phyloP scores from a whole-genome alignment of 192 early-diverging fungal species.

The Lunasporangiospora selenospora region DNA sequence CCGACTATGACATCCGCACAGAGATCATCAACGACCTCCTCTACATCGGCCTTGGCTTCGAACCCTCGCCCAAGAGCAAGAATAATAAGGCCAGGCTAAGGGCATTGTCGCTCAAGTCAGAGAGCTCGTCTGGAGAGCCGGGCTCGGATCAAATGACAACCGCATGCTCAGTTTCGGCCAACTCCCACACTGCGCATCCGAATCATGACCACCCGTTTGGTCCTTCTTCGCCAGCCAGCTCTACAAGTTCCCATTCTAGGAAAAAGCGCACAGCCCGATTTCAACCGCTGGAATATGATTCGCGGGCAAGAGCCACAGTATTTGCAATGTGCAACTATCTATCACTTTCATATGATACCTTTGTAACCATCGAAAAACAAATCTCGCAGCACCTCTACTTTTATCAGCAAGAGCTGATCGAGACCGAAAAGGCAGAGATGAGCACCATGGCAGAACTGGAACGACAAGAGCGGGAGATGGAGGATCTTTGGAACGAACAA shows the following conservation, averaged over 20 bases:
- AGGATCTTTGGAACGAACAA: too few species aligned
- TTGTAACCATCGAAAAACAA: constrained; percentile 50
- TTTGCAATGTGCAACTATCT: constrained; percentile 48
- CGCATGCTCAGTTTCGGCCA: too few species aligned
- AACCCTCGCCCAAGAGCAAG: constrained; percentile 33
- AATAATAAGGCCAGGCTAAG: too few species aligned
- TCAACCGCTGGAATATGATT: constrained; percentile 55
- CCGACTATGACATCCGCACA: constrained; percentile 35
- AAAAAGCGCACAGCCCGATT: not conserved
- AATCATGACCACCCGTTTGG: too few species aligned
- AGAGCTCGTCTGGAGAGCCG: too few species aligned
- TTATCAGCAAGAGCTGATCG: constrained; percentile 43
- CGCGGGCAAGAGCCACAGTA: constrained; percentile 54
- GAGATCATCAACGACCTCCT: constrained; percentile 44
- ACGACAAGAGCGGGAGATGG: constrained; percentile 1
- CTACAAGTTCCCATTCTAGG: constrained; percentile 1
- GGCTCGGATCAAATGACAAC: too few species aligned
- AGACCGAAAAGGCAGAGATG: constrained; percentile 20
- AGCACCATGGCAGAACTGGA: too few species aligned
- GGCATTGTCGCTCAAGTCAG: too few species aligned
- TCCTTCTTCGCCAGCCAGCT: constrained; percentile 1
- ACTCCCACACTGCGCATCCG: too few species aligned
- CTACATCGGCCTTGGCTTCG: constrained; percentile 46
- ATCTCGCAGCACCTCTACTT: constrained; percentile 64
- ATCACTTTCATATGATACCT: constrained; percentile 18